Conservation (phyloP, 176 grass and related monocot genomes). For the Oryza brachyantha region DNA sequence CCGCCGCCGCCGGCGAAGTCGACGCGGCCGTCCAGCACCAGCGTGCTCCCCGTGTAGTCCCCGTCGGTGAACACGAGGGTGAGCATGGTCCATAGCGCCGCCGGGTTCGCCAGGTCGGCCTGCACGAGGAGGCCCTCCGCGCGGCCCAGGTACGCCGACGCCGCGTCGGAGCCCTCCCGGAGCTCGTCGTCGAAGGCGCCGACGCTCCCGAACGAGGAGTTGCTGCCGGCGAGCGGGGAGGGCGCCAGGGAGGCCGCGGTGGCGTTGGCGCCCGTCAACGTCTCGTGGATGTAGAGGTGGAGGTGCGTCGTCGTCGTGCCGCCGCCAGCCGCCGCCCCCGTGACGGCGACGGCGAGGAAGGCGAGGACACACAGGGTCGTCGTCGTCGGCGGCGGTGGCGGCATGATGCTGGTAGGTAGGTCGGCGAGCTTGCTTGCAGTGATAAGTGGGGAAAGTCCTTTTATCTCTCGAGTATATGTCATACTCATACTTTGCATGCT, state of each 20-base stretch:
- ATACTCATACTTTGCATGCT: too few relatives aligned
- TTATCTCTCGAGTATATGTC: too few relatives aligned
- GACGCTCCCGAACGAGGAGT: not conserved
- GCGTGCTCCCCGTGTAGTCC: constrained; percentile 27
- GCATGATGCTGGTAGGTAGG: not conserved
- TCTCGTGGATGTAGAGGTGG: constrained; percentile 39
- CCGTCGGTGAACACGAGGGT: constrained; percentile 23
- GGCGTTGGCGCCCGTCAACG: constrained; percentile 18
- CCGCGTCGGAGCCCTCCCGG: not conserved
- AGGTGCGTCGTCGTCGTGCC: constrained; percentile 28
- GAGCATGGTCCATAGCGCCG: not conserved
- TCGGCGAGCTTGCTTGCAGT: too few relatives aligned
- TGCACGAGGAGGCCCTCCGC: constrained; percentile 20
- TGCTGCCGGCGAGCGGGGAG: not conserved
- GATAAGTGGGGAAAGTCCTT: too few relatives aligned
- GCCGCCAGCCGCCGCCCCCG: not conserved
- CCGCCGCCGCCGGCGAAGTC: not conserved
- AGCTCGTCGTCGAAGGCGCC: constrained; percentile 23
- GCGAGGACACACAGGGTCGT: not conserved
- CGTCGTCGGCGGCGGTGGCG: too few relatives aligned
- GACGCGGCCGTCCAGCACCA: constrained; percentile 17
- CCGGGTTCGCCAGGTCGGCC: constrained; percentile 7
- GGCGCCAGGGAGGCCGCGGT: not conserved
- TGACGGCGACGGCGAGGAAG: not conserved
- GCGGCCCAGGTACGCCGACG: constrained; percentile 31